Base-by-base conservation (phyloP, 2,329 filamentous ascomycete species). In the Aspergillus transmontanensis region DNA sequence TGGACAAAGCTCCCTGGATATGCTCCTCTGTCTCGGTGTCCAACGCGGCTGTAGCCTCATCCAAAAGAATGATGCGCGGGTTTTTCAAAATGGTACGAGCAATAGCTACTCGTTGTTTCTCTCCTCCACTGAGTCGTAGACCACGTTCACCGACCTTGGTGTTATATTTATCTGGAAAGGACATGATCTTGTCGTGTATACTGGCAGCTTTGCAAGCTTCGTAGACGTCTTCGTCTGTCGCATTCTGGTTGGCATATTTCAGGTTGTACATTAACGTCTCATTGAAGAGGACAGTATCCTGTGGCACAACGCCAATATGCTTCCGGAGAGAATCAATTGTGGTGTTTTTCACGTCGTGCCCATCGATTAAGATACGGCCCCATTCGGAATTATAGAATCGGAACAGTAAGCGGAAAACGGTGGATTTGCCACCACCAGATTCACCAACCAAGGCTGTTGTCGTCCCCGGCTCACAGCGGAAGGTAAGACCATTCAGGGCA, bases 401-500 rank as follows among this genome's bases (percentile, higher is more conserved):
- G 84, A 97, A 98, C 76, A 99, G 89, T 56, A 98, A 86, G 57
- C 95, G 90, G 83, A 99, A 97, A 30, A 99, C 87, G 0, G 95
- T 99, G 2, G 94, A 98, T 78, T 99, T 99, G 68, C 95, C 95
- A 63, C 95, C 95, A 53, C 95, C 95, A 36, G 94, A 98, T 77
- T 98, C 94, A 67, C 95, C 95, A 21, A 99, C 95, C 67, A 99
- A 89, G 0, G 95, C 95, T 6, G 94, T 99, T 0, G 94, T 98
- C 0, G 93, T 97, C 58, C 95, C 95, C 2, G 95, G 94, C 21
- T 83, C 81, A 76, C 94, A 97, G 66, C 90, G 89, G 78, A 99
- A 98, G 66, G 87, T 90, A 56, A 99, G 84, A 53, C 93, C 89
- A 67, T 90, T 89, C 66, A 99, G 81, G 1, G 95, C 95, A 7